Evolutionary conservation across 2,329 filamentous ascomycete genomes (phyloP), one percentile per base, ranked within the genome.

Genomic region (Phaeosphaeriaceae sp.): DNA sequence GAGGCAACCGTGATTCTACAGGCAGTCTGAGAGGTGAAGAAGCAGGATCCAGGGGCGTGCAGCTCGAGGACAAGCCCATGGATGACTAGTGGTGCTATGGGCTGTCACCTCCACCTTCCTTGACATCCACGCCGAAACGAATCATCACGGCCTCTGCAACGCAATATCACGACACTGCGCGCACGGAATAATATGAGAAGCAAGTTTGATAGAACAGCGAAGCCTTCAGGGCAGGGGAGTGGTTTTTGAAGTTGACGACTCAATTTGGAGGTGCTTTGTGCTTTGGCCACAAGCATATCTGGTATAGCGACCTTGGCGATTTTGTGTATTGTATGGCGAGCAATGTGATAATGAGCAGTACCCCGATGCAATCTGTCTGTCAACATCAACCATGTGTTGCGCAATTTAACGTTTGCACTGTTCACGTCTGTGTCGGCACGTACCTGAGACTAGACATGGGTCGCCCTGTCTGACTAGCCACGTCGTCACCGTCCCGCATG

Each of bases 41-140:
- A 6, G 57, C 63, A 50, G 75, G 75, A 55, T 68, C 71, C 48
- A 77, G 80, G 52, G 87, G 89, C 7, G 89, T 93, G 44, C 89
- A 88, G 66, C 81, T 93, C 70, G 87, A 88, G 70, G 91, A 93
- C 75, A 89, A 86, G 78, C 88, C 90, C n/a, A 92, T 93, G 89
- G 89, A 92, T 78, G 89, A 92, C 78, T 91, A 74, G 68, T 73
- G 61, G 72, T 68, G 52, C 49, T 63, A 47, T 54, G 47, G 56
- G 54, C 40, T 42, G 26, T 35, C 56, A 49, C 48, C 56, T 63
- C 46, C 28, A 28, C 44, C 43, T 21, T n/a, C 42, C 42, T 49
- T 47, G 55, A 28, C 24, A 56, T 17, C 26, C 50, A 26, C 49
- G 43, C 44, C 44, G 44, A 47, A 24, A 49, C 54, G 42, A 56